Conservation (phyloP, 352 stramenopile genomes). For the Globisporangium cystogenes region DNA sequence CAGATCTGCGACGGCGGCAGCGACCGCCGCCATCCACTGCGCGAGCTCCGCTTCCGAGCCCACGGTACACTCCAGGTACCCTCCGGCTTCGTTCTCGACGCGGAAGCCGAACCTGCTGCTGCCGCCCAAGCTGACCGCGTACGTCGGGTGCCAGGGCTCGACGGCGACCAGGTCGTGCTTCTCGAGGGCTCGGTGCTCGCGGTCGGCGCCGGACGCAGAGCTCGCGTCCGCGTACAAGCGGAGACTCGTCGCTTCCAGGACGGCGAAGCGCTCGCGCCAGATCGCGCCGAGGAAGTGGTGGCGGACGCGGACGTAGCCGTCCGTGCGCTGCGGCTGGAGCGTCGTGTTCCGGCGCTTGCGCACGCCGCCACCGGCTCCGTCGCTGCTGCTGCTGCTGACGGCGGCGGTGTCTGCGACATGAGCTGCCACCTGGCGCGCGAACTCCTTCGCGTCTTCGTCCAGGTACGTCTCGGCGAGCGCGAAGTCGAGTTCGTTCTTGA, state of each 20-base stretch:
- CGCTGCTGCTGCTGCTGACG: no score
- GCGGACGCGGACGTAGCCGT: constrained; percentile 38
- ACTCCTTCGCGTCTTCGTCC: constrained; percentile 44
- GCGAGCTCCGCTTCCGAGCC: constrained; percentile 24
- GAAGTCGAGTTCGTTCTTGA: constrained; percentile 61
- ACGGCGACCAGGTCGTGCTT: constrained; percentile 44
- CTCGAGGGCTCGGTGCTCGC: constrained; percentile 27
- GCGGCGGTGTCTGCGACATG: constrained; percentile 21
- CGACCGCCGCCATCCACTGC: constrained; percentile 28
- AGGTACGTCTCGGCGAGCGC: constrained; percentile 48
- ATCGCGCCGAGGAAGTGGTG: constrained; percentile 43
- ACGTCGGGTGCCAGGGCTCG: constrained; percentile 46
- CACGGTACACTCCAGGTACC: constrained; percentile 53
- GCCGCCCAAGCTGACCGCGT: constrained; percentile 13
- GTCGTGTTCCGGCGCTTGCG: not conserved
- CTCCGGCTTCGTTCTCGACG: constrained; percentile 53
- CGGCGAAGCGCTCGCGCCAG: constrained; percentile 44
- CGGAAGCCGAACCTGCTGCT: constrained; percentile 31
- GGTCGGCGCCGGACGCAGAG: constrained; percentile 19
- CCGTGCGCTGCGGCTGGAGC: constrained; percentile 1
- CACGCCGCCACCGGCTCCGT: not conserved
- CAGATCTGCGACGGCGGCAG: constrained; percentile 19
- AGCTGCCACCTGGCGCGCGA: constrained; percentile 42
- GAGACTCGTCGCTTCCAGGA: constrained; percentile 29
- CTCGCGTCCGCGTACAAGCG: constrained; percentile 28